phyloP scores from a whole-genome alignment of 2,329 filamentous ascomycete genomes.

The Furcasterigmium sp. region DNA sequence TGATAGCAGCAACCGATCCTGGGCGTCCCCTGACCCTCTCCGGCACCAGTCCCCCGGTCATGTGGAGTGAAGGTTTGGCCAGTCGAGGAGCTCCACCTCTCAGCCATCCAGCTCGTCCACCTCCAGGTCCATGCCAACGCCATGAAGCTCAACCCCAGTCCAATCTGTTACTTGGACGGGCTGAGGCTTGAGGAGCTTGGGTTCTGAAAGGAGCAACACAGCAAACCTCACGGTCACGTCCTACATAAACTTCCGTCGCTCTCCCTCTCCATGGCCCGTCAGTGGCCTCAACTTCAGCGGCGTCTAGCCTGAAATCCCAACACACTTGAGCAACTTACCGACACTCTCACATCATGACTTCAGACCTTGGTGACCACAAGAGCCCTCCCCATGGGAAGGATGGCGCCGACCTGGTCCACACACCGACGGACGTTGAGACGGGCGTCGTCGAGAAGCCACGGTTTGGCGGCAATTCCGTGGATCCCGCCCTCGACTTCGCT shows the following conservation, averaged over 20 bases:
- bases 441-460: slow-evolving; percentile 9
- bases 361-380: slow-evolving; percentile 1
- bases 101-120: background rate
- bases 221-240: background rate
- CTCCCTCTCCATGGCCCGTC: no score
- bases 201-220: background rate
- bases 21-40: background rate
- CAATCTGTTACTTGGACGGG: background rate
- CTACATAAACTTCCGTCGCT: no score
- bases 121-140: background rate
- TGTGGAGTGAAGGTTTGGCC: background rate
- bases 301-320: no score
- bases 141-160: background rate
- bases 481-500: slow-evolving; percentile 8
- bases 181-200: background rate
- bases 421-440: slow-evolving; percentile 6
- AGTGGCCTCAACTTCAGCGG: no score
- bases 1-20: background rate
- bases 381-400: background rate
- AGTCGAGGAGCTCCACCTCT: slow-evolving; percentile 1
- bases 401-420: slow-evolving; percentile 6
- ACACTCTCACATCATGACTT: slow-evolving; percentile 1
- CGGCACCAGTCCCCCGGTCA: background rate
- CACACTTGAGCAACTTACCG: background rate
- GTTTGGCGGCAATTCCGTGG: slow-evolving; percentile 3